Conservation (phyloP, 768 basidiomycete genomes). For the Leccinum broughii region DNA sequence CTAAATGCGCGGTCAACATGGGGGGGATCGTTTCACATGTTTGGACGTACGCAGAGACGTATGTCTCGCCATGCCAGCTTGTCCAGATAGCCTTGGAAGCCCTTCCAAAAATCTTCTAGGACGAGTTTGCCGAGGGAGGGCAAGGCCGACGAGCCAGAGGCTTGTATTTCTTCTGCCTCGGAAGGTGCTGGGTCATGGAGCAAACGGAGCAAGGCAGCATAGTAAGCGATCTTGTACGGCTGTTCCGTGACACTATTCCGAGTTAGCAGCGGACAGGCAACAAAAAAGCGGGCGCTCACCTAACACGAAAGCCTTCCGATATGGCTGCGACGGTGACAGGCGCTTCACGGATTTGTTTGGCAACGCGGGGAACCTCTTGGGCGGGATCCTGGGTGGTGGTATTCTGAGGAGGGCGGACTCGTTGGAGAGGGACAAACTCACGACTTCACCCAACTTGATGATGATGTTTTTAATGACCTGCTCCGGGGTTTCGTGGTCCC, state of each 20-base stretch:
- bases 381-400: conserved; percentile 53
- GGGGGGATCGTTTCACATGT: not conserved
- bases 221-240: conserved; percentile 90
- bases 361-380: conserved; percentile 69
- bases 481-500: conserved; percentile 72
- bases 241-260: conserved; percentile 77
- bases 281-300: conserved; percentile 37
- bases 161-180: conserved; percentile 33
- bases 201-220: conserved; percentile 75
- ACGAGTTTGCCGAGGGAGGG: conserved; percentile 66
- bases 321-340: conserved; percentile 62
- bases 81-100: conserved; percentile 86
- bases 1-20: conserved; percentile 40
- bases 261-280: conserved; percentile 9
- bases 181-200: conserved; percentile 50
- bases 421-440: conserved; percentile 39
- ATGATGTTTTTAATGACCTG: conserved; percentile 67
- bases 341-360: conserved; percentile 61
- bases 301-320: conserved; percentile 74
- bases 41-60: conserved; percentile 70
- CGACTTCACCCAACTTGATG: conserved; percentile 80
- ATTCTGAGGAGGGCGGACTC: not conserved
- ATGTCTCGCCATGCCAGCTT: conserved; percentile 90
- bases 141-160: conserved; percentile 31
- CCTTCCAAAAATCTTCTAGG: conserved; percentile 88